These are phyloP conservation scores for Salix suchowensis DNA, from an alignment of 345 rosid genomes.

Conservation along the genomic window DNA sequence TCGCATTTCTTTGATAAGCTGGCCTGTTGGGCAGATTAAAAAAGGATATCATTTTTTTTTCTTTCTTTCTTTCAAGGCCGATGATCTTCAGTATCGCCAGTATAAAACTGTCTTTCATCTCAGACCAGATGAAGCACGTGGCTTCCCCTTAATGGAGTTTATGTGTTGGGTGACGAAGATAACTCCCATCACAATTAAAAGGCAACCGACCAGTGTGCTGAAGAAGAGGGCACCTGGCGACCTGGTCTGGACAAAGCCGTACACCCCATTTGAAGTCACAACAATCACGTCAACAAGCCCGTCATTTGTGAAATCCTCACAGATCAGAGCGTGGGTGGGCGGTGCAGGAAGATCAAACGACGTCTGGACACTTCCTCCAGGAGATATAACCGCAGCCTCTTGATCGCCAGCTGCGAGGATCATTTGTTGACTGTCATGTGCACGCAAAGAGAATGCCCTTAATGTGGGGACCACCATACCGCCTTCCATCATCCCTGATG, in stretches of 20 bases:
- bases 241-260: constrained; percentile 92
- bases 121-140: constrained; percentile 59
- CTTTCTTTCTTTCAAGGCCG: not conserved
- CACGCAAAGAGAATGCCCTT: constrained; percentile 63
- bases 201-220: constrained; percentile 94
- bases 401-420: constrained; percentile 96
- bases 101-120: constrained; percentile 10
- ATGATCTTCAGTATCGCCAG: not conserved
- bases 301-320: constrained; percentile 87
- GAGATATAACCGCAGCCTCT: constrained; percentile 74
- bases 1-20: not conserved
- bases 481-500: constrained; percentile 79
- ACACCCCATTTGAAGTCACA: constrained; percentile 80
- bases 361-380: constrained; percentile 74
- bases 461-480: constrained; percentile 76
- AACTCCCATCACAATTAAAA: constrained; percentile 86
- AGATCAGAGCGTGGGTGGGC: constrained; percentile 74
- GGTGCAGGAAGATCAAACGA: constrained; percentile 75
- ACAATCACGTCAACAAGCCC: constrained; percentile 86
- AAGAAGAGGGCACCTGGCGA: constrained; percentile 98
- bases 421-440: constrained; percentile 76
- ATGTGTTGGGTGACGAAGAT: constrained; percentile 82
- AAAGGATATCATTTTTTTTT: not conserved
- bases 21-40: not conserved
- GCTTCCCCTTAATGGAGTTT: constrained; percentile 70